Evolutionary conservation across 345 rosid genomes (phyloP).

Genomic region (Crucihimalaya himalaica): DNA sequence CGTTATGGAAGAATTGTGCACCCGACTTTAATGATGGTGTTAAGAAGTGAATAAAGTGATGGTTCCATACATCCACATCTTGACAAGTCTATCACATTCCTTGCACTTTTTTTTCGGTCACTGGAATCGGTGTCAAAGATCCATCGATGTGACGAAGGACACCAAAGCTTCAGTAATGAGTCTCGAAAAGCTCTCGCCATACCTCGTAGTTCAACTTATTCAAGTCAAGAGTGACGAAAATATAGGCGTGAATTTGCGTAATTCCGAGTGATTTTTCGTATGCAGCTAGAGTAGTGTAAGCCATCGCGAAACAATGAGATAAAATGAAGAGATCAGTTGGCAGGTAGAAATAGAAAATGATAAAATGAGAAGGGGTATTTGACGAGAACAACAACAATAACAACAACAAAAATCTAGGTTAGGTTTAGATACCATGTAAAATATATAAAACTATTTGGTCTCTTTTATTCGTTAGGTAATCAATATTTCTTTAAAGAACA

Average conservation of each 20-base stretch:
- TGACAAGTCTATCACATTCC: neutral
- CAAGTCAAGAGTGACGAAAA: neutral
- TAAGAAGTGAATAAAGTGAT: neutral
- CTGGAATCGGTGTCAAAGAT: neutral
- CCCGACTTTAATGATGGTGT: neutral
- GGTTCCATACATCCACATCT: neutral
- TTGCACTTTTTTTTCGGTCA: neutral
- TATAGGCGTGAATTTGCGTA: neutral
- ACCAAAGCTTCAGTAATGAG: neutral
- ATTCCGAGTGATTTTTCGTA: neutral
- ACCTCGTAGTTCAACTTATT: neutral
- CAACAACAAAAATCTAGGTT: too few species aligned
- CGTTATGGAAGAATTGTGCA: neutral
- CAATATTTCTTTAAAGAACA: too few species aligned
- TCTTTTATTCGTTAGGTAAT: neutral
- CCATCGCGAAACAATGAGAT: neutral
- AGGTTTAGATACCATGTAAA: neutral
- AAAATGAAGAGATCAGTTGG: neutral
- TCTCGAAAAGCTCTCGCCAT: neutral
- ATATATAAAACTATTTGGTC: neutral
- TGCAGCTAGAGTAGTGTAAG: neutral
- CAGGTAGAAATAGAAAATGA: neutral
- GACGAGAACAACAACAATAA: neutral
- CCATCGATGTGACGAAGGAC: neutral
- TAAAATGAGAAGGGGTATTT: neutral